Percentiles rank a stretch among this genome's conserved stretches.
Conservation (phyloP, 768 basidiomycete genomes). For the Suillus decipiens region DNA sequence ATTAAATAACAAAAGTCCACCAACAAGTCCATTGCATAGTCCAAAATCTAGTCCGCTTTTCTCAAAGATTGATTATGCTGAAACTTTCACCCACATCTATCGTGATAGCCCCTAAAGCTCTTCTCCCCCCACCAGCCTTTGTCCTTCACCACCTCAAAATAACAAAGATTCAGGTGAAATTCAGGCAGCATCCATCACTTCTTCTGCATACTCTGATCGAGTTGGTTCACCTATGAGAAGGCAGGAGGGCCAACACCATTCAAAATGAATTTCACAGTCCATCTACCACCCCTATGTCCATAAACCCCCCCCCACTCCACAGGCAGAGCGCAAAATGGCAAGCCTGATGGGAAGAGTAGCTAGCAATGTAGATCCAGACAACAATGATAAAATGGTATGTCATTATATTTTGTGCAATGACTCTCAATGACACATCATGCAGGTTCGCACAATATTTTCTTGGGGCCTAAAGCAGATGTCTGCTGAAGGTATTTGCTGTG, state of each 20-base stretch:
- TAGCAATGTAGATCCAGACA: neutral
- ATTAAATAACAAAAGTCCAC: neutral
- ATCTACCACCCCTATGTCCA: neutral
- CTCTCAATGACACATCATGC: neutral
- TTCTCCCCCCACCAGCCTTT: neutral
- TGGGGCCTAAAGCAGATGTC: neutral
- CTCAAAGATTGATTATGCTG: too few species aligned
- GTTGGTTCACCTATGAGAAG: neutral
- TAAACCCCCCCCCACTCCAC: neutral
- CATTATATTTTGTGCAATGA: neutral
- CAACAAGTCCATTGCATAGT: neutral
- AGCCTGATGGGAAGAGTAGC: neutral
- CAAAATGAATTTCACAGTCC: neutral
- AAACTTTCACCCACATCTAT: too few species aligned
- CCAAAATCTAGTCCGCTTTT: too few species aligned
- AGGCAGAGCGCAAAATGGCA: neutral
- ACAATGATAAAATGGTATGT: neutral
- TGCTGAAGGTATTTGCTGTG: neutral
- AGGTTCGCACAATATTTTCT: too few species aligned
- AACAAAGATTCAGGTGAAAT: too few species aligned
- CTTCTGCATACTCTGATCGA: neutral
- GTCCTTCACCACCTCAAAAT: neutral
- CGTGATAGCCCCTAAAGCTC: too few species aligned
- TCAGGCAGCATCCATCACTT: neutral
- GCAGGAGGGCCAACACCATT: neutral